Evolutionary conservation across 1,139 yeast species (phyloP).

Genomic region (Pichia sp.): DNA sequence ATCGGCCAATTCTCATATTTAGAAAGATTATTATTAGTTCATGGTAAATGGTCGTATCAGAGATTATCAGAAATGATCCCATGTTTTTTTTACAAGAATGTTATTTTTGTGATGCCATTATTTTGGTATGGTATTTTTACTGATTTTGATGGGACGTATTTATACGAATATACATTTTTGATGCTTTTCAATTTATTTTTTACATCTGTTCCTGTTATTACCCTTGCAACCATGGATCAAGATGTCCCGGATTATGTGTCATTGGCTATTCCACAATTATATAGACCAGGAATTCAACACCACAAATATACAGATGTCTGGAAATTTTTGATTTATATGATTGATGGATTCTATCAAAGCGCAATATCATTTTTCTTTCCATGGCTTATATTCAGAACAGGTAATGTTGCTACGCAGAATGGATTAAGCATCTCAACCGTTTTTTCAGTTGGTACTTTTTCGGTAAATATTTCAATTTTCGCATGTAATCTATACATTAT

Average conservation of each 20-base stretch:
- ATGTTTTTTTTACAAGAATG: constrained; percentile 58
- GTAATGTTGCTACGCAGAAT: constrained; percentile 39
- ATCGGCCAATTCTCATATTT: constrained; percentile 56
- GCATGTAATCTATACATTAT: constrained; percentile 50
- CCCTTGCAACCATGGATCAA: constrained; percentile 55
- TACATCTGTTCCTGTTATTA: constrained; percentile 56
- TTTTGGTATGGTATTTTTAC: constrained; percentile 58
- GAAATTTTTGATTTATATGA: constrained; percentile 51
- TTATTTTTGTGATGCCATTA: constrained; percentile 53
- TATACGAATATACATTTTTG: constrained; percentile 55
- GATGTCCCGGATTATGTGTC: constrained; percentile 56
- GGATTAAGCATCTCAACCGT: constrained; percentile 53
- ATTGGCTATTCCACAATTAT: constrained; percentile 52
- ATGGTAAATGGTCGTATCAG: constrained; percentile 62
- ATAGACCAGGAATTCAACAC: constrained; percentile 41
- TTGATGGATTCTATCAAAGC: constrained; percentile 55
- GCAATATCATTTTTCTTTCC: constrained; percentile 52
- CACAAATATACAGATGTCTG: constrained; percentile 43
- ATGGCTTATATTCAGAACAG: constrained; percentile 40
- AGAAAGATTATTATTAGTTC: constrained; percentile 49
- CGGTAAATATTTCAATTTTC: constrained; percentile 43
- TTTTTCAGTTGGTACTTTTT: constrained; percentile 51
- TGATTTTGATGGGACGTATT: constrained; percentile 56
- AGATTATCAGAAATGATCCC: constrained; percentile 61
- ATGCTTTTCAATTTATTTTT: constrained; percentile 63